Conservation (phyloP, 1,139 yeast genomes). For the Hyphopichia pseudoburtonii region DNA sequence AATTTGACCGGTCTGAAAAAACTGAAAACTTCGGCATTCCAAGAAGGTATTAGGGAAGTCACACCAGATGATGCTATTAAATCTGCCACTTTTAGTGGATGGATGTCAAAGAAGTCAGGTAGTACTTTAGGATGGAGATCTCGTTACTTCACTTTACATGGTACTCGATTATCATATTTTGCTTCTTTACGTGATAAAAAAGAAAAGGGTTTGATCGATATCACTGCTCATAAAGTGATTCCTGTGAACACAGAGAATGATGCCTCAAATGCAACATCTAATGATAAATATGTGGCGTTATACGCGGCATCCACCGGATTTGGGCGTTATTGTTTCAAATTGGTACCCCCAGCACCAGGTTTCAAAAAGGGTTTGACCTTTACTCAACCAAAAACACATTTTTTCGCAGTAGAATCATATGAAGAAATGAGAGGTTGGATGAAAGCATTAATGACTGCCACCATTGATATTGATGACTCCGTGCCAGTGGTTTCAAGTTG, state of each 20-base stretch:
- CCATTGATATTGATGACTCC: conserved; percentile 91
- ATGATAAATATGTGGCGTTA: conserved; percentile 76
- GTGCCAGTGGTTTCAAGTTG: conserved; percentile 95
- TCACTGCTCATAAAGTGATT: conserved; percentile 89
- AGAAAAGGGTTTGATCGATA: conserved; percentile 92
- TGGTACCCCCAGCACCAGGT: conserved; percentile 98
- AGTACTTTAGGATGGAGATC: conserved; percentile 90
- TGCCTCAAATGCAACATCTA: conserved; percentile 60
- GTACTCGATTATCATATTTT: conserved; percentile 89
- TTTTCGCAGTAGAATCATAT: conserved; percentile 87
- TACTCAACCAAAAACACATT: conserved; percentile 94
- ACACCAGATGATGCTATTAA: conserved; percentile 79
- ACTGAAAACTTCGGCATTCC: conserved; percentile 86
- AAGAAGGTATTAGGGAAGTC: conserved; percentile 81
- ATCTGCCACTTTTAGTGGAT: conserved; percentile 79
- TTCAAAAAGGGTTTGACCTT: conserved; percentile 91
- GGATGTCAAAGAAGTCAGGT: conserved; percentile 90
- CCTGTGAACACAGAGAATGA: conserved; percentile 52
- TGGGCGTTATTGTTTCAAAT: conserved; percentile 87
- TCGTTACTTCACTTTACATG: conserved; percentile 86
- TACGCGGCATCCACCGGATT: conserved; percentile 93
- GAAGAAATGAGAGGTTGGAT: conserved; percentile 96
- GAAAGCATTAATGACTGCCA: conserved; percentile 91
- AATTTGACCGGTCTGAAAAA: conserved; percentile 45
- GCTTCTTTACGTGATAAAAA: conserved; percentile 73